Base-by-base conservation (phyloP, 345 rosid species). In the Aquilaria yunnanensis region DNA sequence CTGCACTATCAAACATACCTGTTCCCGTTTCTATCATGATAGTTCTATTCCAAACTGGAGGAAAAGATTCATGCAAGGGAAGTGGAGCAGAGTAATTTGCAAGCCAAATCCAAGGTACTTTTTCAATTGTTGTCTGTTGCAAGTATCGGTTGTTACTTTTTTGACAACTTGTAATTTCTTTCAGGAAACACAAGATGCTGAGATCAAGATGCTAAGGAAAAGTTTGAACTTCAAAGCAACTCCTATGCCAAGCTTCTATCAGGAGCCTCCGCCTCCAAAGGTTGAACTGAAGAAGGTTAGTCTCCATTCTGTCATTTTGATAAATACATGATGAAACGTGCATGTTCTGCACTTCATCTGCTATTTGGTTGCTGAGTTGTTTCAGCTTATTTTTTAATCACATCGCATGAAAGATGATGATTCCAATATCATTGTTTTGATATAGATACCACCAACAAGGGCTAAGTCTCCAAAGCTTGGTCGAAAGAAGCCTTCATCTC, bases 391-490 rank as follows among this genome's bases (percentile, higher is more conserved):
- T 23, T 47, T 30, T 50, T 30, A 12, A 5, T 10, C 30, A 29
- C 47, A 14, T 14, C 13, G 9, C 29, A 14, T 41, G 62, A 14
- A 5, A 2, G 12, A 3, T 41, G 59, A 30, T 2, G 12, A 56
- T 54, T 58, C 10, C 56, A 45, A 61, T 43, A n/a, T 59, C 10
- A 14, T 70, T 66, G 55, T 47, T 56, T 64, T 54, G 54, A 64
- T 74, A 74, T 77, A 95, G 99, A 83, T 95, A 77, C 99, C 97
- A 13, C 61, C 96, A 54, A 95, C 99, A 50, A 84, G 97, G 75
- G 81, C 99, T 14, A 95, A 87, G 81, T 95, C 99, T 76, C 99
- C 99, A 12, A 95, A 91, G 72, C 89, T 95, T 29, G 99, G 99
- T 47, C 67, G 99, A 60, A 95, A 64, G 71, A 95, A 95, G 83